phyloP scores from a whole-genome alignment of 805 yeast species.

The Pichia nanzhaoensis region DNA sequence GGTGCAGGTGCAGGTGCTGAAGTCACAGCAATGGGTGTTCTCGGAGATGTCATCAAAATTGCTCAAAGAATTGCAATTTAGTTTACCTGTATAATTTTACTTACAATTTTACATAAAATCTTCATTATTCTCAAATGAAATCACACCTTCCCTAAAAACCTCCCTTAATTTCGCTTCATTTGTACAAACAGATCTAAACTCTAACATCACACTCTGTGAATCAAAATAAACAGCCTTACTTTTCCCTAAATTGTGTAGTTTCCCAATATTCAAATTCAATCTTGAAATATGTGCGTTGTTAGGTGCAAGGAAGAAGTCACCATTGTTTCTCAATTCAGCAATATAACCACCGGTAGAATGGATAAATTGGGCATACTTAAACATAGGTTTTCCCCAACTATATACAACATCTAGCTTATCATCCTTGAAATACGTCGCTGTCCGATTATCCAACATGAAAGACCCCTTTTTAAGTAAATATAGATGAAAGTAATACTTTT shows the following conservation, averaged over 20 bases:
- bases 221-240: conserved; percentile 39
- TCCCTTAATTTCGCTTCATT: conserved; percentile 40
- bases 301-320: conserved; percentile 77
- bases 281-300: conserved; percentile 79
- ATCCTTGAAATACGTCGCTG: conserved; percentile 52
- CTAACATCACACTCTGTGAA: conserved; percentile 67
- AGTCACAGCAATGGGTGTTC: conserved; percentile 72
- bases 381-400: conserved; percentile 87
- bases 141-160: conserved; percentile 55
- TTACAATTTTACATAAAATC: neutral
- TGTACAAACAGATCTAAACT: conserved; percentile 57
- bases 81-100: neutral
- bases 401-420: conserved; percentile 59
- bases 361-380: conserved; percentile 80
- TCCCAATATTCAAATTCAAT: conserved; percentile 42
- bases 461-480: conserved; percentile 63
- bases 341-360: conserved; percentile 86
- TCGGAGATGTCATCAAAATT: conserved; percentile 87
- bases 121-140: conserved; percentile 35
- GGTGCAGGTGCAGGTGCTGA: conserved; percentile 93
- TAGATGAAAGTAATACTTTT: conserved; percentile 69
- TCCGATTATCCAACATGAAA: conserved; percentile 75
- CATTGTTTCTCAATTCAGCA: conserved; percentile 76
- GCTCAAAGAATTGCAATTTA: conserved; percentile 71
- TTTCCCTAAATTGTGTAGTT: conserved; percentile 19